Evolutionary conservation across 148 eudicot genomes (phyloP).

Genomic region (Pouteria glomerata): DNA sequence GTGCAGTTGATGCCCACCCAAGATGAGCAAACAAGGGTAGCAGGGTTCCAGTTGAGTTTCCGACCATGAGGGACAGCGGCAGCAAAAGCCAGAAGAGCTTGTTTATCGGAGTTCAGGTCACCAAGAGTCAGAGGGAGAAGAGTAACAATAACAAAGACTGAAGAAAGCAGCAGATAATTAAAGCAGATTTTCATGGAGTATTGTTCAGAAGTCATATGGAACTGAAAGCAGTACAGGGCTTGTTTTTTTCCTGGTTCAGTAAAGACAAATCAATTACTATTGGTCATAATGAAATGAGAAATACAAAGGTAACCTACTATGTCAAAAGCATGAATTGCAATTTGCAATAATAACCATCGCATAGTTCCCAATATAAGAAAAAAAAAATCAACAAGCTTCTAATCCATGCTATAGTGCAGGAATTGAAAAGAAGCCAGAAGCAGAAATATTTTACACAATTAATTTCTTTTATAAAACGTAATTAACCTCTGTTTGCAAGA

Average conservation of each 20-base stretch:
- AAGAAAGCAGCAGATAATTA: constrained; percentile 3
- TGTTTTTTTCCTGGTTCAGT: constrained; percentile 16
- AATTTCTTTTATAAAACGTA: neutral
- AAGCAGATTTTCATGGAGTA: constrained; percentile 14
- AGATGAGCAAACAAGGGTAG: constrained; percentile 3
- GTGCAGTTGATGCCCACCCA: constrained; percentile 26
- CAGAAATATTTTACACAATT: neutral
- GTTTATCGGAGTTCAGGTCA: constrained; percentile 8
- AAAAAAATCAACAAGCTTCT: neutral
- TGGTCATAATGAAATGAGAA: neutral
- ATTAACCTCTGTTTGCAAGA: neutral
- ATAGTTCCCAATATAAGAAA: neutral
- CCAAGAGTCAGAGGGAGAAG: constrained; percentile 16
- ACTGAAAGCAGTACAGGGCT: constrained; percentile 1
- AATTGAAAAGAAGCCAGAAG: neutral
- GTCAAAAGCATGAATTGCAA: neutral
- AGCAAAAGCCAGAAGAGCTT: constrained; percentile 17
- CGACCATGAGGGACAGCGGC: constrained; percentile 18
- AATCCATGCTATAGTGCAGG: neutral
- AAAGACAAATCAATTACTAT: neutral
- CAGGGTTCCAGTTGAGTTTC: constrained; percentile 8
- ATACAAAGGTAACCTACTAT: neutral
- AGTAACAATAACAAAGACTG: constrained; percentile 8
- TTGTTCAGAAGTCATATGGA: neutral
- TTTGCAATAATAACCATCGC: neutral